Conservation (phyloP, 2,329 filamentous ascomycete species). For the Cryphonectria carpinicola region DNA sequence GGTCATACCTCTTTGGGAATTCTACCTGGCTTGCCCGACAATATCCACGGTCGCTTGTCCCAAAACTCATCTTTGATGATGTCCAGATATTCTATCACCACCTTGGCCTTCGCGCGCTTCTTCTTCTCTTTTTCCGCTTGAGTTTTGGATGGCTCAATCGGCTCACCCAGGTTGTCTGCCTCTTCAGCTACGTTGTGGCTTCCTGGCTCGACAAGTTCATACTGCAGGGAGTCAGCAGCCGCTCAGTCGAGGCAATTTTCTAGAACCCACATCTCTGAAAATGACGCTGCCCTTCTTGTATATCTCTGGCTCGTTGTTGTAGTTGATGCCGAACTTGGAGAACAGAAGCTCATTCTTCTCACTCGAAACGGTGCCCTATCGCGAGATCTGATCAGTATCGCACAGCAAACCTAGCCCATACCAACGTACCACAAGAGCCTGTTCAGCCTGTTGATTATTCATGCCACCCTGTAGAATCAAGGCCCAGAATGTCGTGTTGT, state of each 20-base stretch:
- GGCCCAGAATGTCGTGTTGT: slow-evolving; percentile 96
- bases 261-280: slow-evolving; percentile 71
- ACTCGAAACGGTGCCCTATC: slow-evolving; percentile 75
- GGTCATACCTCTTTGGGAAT: slow-evolving; percentile 62
- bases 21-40: slow-evolving; percentile 74
- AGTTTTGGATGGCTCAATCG: slow-evolving; percentile 69
- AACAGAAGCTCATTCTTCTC: slow-evolving; percentile 98
- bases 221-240: slow-evolving; percentile 48
- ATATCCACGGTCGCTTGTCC: slow-evolving; percentile 81
- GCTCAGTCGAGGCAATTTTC: background rate
- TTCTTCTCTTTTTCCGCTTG: slow-evolving; percentile 85
- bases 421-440: slow-evolving; percentile 69
- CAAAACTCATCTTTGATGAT: slow-evolving; percentile 97
- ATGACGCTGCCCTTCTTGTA: slow-evolving; percentile 92
- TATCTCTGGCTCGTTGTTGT: slow-evolving; percentile 93
- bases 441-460: slow-evolving; percentile 78
- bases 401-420: background rate
- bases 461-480: slow-evolving; percentile 79
- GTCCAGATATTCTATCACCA: slow-evolving; percentile 85
- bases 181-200: slow-evolving; percentile 51
- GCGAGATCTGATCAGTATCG: background rate
- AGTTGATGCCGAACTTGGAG: slow-evolving; percentile 87
- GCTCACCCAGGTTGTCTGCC: slow-evolving; percentile 55
- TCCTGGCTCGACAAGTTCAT: slow-evolving; percentile 68
- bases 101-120: slow-evolving; percentile 74